Evolutionary conservation across 164 flowering plant species (phyloP).

Genomic region (Euptelea pleiosperma): DNA sequence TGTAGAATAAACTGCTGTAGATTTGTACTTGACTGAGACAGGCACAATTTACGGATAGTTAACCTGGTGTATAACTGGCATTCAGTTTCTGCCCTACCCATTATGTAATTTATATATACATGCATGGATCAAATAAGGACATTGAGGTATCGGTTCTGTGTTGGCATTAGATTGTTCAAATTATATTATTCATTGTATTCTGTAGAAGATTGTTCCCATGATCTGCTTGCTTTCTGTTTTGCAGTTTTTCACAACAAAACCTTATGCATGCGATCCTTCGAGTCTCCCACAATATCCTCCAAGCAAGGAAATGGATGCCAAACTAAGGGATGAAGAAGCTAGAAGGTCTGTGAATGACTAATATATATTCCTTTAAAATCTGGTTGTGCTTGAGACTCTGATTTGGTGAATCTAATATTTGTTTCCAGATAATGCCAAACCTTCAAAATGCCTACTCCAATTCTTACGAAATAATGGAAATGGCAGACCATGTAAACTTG

Average conservation of each 20-base stretch:
- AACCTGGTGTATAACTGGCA: too few species aligned
- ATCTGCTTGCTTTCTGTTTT: conserved; percentile 14
- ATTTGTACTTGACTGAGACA: too few species aligned
- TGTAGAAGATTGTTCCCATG: background rate
- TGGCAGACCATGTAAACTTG: background rate
- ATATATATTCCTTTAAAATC: background rate
- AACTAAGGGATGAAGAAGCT: conserved; percentile 87
- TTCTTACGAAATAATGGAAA: background rate
- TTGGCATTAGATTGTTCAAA: background rate
- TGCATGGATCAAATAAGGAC: too few species aligned
- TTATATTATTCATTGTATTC: background rate
- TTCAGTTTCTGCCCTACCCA: too few species aligned
- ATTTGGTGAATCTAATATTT: background rate
- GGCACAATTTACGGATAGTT: too few species aligned
- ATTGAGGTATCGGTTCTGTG: too few species aligned
- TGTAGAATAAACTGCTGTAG: too few species aligned
- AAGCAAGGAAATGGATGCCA: conserved; percentile 97
- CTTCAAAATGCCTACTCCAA: background rate
- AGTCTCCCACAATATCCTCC: conserved; percentile 95
- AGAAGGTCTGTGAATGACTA: conserved; percentile 50
- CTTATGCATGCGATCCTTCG: conserved; percentile 91
- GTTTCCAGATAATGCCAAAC: background rate
- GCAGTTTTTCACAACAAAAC: conserved; percentile 78
- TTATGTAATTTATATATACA: too few species aligned
- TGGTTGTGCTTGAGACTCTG: background rate